Evolutionary conservation across 768 basidiomycete species (phyloP), one percentile per base, ranked within the genome.

Genomic region (Phallus indusiatus): DNA sequence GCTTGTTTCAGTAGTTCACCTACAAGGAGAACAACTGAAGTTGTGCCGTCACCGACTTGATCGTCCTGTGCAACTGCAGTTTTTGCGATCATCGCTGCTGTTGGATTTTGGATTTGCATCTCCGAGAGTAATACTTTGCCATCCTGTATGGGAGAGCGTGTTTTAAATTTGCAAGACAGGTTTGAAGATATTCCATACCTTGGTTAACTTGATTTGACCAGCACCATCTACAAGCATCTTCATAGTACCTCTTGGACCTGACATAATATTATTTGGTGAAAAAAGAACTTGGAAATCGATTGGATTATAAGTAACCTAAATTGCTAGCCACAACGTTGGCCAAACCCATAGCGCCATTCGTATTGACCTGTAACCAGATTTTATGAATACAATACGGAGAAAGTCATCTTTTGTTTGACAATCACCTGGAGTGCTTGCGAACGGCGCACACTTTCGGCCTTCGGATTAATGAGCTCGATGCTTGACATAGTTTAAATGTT

Each of bases 81-180:
- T 54, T 94, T 84, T 50, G 96, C 96, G 68, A 99, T 93, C 92
- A 99, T 95, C 34, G 96, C 94, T 17, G 96, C 96, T 2, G 96
- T 98, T 33, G 96, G 96, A 71, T 99, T 98, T 74, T 91, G 89
- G 66, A 99, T 99, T 76, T 98, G 96, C 96, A 99, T 99, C 76
- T 99, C 96, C 47, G 94, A 95, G 60, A 99, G 79, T 58, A 99
- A 75, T 47, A 97, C 95, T 76, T 99, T 99, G 63, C 96, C 96
- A 68, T 98, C 96, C 74, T 77, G 24, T 18, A 6, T 11, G 8
- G 1, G 12, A 10, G 24, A 7, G 28, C 28, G 28, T 28, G 28
- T 28, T 28, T 7, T n/a, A 7, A 7, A 28, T 2, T 28, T 2
- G 28, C 28, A 28, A 28, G 7, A 48, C 2, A 18, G 50, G 50